Base-by-base conservation (phyloP, 2,329 filamentous ascomycete genomes). In the Cordyceps javanica region DNA sequence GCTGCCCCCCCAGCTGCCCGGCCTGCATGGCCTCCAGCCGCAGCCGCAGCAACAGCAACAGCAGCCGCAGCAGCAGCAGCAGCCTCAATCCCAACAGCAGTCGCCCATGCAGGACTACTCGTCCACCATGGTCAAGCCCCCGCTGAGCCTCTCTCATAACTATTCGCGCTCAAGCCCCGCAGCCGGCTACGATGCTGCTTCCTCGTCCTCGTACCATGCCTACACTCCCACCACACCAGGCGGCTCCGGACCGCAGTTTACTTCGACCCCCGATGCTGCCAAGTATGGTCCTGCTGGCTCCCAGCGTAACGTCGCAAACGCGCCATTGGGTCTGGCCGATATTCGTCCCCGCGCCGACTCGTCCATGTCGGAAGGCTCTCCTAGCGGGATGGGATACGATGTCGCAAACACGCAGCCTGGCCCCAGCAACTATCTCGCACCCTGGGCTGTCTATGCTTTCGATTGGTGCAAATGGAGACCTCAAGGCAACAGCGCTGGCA, bases 381-480 rank as follows among this genome's bases (percentile, higher is more conserved):
- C 85, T 42, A 86, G 86, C 73, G 72, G 78, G 72, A 63, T 80
- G 42, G 77, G 82, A 53, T 88, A 88, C 68, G 89, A 91, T 67
- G 78, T 85, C 53, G 82, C 84, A 62, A 82, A 83, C 68, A 70
- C 83, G 61, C 77, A 83, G 72, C 71, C 87, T 69, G 72, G 89
- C 69, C 95, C 93, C 62, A 96, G 91, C 78, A 97, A 93, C 70
- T 96, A 97, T 69, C 76, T 96, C 62, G 91, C 93, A 5, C 92
- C 93, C 0, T 99, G 94, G 91, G 88, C 91, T 14, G 87, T 96
- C 57, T 99, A 97, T 71, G 93, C 94, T 13, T 93, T 96, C 67
- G 94, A 99, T 75, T 99, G 94, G 94, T 99, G 94, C 77, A 99
- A 99, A 74, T 99, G 94, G 93, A 85, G 89, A 16, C 86, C 93